Evolutionary conservation across 2,329 filamentous ascomycete species (phyloP).

Genomic region (Scortechinia acanthostroma): DNA sequence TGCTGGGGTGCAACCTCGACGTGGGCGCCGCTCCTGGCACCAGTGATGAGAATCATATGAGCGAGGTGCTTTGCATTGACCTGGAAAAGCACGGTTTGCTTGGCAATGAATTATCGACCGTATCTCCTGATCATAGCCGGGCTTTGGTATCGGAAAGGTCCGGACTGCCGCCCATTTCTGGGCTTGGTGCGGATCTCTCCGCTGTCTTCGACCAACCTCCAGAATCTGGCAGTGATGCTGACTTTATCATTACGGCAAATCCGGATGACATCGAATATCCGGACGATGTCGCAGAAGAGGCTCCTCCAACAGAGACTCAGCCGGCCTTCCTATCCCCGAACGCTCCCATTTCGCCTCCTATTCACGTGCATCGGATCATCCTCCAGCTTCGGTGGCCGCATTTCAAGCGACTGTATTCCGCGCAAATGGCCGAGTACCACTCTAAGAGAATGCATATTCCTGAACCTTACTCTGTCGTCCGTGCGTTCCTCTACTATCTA

Average conservation of each 20-base stretch:
- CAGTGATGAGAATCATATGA: conserved; percentile 80
- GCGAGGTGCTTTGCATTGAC: conserved; percentile 90
- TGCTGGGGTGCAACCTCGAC: conserved; percentile 85
- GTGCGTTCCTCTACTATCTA: conserved; percentile 89
- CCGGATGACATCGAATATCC: conserved; percentile 28
- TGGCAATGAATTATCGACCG: conserved; percentile 51
- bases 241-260: conserved; percentile 81
- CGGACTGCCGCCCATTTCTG: conserved; percentile 60
- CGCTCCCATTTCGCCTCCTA: conserved; percentile 68
- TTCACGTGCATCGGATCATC: conserved; percentile 92
- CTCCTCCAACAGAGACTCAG: background rate
- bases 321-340: conserved; percentile 51
- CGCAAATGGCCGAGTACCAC: conserved; percentile 96
- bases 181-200: conserved; percentile 78
- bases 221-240: conserved; percentile 76
- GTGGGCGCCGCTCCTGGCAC: conserved; percentile 62
- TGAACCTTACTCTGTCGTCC: conserved; percentile 88
- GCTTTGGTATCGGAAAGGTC: conserved; percentile 52
- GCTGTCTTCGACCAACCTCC: conserved; percentile 80
- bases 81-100: conserved; percentile 84
- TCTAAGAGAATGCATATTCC: conserved; percentile 97
- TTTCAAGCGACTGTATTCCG: conserved; percentile 82
- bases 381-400: conserved; percentile 94
- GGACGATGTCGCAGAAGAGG: conserved; percentile 16
- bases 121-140: background rate